These are phyloP conservation scores for Anethum foeniculum DNA, from an alignment of 140 eudicot species.

Conservation along the genomic window DNA sequence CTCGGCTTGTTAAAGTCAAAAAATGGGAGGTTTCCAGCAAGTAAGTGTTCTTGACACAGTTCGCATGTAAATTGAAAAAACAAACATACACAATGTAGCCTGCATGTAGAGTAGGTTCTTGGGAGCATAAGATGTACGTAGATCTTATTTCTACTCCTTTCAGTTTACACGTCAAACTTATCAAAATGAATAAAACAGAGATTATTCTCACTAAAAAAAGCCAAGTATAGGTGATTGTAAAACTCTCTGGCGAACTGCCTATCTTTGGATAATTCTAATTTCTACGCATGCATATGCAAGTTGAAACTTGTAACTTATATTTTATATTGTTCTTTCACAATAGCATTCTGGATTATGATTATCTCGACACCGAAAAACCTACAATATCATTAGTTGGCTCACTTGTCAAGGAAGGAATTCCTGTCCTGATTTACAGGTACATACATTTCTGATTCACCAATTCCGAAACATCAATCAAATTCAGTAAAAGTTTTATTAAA, in stretches of 20 bases:
- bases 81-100: neutral
- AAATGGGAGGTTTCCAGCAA: constrained; percentile 48
- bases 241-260: neutral
- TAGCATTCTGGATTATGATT: constrained; percentile 45
- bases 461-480: neutral
- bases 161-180: neutral
- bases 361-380: constrained; percentile 42
- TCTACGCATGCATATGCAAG: neutral
- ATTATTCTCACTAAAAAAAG: neutral
- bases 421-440: constrained; percentile 48
- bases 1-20: constrained; percentile 41
- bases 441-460: neutral
- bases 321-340: neutral
- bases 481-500: neutral
- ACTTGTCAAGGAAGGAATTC: constrained; percentile 31
- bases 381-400: constrained; percentile 34
- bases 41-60: constrained; percentile 20
- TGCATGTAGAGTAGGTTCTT: neutral
- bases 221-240: neutral
- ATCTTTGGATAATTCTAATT: neutral
- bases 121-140: neutral
- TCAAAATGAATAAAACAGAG: neutral
- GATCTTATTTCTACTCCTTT: neutral
- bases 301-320: neutral
- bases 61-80: neutral